Evolutionary conservation across 805 yeast species (phyloP).

Genomic region (Schwanniomyces vanrijiae): DNA sequence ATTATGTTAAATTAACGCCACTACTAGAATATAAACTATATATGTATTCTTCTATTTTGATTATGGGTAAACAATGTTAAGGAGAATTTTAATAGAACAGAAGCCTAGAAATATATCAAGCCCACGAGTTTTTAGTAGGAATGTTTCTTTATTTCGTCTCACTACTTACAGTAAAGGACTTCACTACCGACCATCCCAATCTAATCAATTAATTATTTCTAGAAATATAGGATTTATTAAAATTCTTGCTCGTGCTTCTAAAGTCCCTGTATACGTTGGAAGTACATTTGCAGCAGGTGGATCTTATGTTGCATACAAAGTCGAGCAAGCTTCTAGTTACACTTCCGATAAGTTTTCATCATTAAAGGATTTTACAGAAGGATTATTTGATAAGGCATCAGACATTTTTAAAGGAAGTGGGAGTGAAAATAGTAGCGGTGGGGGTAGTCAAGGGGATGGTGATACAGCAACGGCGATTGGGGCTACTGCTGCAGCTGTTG

Average conservation of each 20-base stretch:
- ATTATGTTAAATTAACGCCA: not conserved
- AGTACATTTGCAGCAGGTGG: slow-evolving; percentile 95
- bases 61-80: not conserved
- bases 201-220: slow-evolving; percentile 3
- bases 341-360: slow-evolving; percentile 66
- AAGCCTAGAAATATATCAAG: not conserved
- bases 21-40: not conserved
- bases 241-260: slow-evolving; percentile 52
- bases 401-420: slow-evolving; percentile 40
- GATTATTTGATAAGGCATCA: slow-evolving; percentile 48
- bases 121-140: not conserved
- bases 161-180: not conserved
- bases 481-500: slow-evolving; percentile 60
- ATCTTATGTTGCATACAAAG: slow-evolving; percentile 86
- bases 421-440: slow-evolving; percentile 21
- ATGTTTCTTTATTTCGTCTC: not conserved
- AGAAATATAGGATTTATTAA: slow-evolving; percentile 42
- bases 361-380: slow-evolving; percentile 62
- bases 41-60: not conserved
- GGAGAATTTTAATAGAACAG: not conserved
- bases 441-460: slow-evolving; percentile 29
- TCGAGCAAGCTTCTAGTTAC: slow-evolving; percentile 78
- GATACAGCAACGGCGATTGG: slow-evolving; percentile 42
- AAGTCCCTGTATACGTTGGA: slow-evolving; percentile 80
- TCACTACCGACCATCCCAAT: not conserved